These are phyloP conservation scores for Colletotrichum nymphaeae DNA, from an alignment of 2,329 filamentous ascomycete genomes.

Conservation along the genomic window DNA sequence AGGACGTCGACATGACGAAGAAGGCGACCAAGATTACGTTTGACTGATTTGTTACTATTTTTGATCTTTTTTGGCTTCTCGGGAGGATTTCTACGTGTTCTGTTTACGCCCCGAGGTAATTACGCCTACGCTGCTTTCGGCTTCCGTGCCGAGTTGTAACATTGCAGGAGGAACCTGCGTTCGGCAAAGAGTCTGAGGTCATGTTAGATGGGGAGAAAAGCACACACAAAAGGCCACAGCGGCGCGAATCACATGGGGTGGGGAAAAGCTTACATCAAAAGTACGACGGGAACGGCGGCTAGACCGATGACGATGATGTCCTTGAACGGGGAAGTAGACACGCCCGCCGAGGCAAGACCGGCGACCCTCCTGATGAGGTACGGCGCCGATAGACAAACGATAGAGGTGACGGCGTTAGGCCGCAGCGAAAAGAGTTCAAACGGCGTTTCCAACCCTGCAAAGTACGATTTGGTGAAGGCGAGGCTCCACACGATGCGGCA, in stretches of 20 bases:
- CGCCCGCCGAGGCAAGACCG: slow-evolving; percentile 6
- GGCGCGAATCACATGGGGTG: neutral
- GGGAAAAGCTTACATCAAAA: slow-evolving; percentile 65
- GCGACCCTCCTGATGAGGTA: slow-evolving; percentile 49
- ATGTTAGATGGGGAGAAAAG: slow-evolving; percentile 22
- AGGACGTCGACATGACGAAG: slow-evolving; percentile 85
- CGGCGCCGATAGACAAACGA: slow-evolving; percentile 57
- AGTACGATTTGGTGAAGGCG: slow-evolving; percentile 76
- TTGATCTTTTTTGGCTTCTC: neutral
- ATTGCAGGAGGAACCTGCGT: slow-evolving; percentile 63
- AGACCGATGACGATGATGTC: slow-evolving; percentile 61
- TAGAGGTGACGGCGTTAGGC: slow-evolving; percentile 56
- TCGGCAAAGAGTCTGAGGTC: slow-evolving; percentile 63
- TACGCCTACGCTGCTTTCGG: slow-evolving; percentile 39
- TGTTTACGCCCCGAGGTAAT: neutral
- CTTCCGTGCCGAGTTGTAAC: slow-evolving; percentile 55
- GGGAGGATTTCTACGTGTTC: neutral
- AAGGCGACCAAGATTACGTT: slow-evolving; percentile 94
- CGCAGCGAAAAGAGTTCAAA: slow-evolving; percentile 55
- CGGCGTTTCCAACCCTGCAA: slow-evolving; percentile 57
- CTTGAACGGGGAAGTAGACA: slow-evolving; percentile 38
- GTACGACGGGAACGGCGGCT: slow-evolving; percentile 62
- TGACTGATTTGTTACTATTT: slow-evolving; percentile 59
- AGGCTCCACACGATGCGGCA: slow-evolving; percentile 86
- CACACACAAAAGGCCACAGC: neutral